phyloP scores from a whole-genome alignment of 2,329 filamentous ascomycete genomes.

The Fusarium oxysporum region DNA sequence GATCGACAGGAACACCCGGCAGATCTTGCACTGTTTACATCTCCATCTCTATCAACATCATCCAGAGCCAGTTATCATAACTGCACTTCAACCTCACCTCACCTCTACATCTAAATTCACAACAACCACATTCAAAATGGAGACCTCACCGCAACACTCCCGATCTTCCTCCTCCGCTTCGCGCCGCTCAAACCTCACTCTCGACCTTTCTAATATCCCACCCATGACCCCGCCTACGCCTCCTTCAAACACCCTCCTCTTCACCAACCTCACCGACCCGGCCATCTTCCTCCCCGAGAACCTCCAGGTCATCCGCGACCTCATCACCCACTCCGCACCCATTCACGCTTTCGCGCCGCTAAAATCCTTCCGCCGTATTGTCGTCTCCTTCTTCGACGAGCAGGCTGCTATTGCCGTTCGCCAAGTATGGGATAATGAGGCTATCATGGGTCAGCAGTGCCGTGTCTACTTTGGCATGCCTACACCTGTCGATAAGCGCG shows the following conservation, averaged over 20 bases:
- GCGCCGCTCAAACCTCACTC: slow-evolving; percentile 66
- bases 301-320: slow-evolving; percentile 77
- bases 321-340: slow-evolving; percentile 75
- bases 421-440: slow-evolving; percentile 78
- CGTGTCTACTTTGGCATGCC: slow-evolving; percentile 76
- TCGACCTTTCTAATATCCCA: slow-evolving; percentile 80
- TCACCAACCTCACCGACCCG: slow-evolving; percentile 80
- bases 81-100: slow-evolving; percentile 16
- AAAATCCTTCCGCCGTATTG: slow-evolving; percentile 84
- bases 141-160: slow-evolving; percentile 52
- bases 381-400: slow-evolving; percentile 80
- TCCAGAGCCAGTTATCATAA: slow-evolving; percentile 8
- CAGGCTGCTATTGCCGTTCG: slow-evolving; percentile 78
- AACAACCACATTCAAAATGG: slow-evolving; percentile 47
- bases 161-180: slow-evolving; percentile 61
- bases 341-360: slow-evolving; percentile 84
- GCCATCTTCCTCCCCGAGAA: slow-evolving; percentile 81
- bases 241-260: slow-evolving; percentile 85
- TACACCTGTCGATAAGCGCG: slow-evolving; percentile 65
- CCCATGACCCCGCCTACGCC: slow-evolving; percentile 77
- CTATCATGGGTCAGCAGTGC: slow-evolving; percentile 75
- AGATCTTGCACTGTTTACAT: slow-evolving; percentile 16
- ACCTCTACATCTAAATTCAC: slow-evolving; percentile 8
- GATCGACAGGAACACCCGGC: slow-evolving; percentile 21
- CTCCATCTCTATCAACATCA: background rate